Base-by-base conservation (phyloP, 1,139 yeast species). In the Yamadazyma friedrichii region DNA sequence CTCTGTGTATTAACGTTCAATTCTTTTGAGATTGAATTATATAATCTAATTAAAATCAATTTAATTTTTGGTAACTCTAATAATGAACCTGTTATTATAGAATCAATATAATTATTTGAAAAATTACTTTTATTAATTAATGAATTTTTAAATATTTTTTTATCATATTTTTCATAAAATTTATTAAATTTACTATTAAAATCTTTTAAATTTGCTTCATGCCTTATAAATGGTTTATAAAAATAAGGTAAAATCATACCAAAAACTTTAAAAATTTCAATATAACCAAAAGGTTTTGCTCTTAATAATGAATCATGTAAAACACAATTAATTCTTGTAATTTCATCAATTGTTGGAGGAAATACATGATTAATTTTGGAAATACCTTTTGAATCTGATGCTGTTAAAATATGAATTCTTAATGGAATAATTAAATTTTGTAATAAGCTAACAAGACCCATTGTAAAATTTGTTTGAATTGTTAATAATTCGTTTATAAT, bases 291-390 rank as follows among this genome's bases (percentile, higher is more conserved):
- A 0, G 82, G 78, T 2, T 70, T 56, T 0, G 97, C 94, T 15
- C 76, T 65, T 41, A 77, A 78, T 43, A 91, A 64, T 15, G 94
- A 79, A 52, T 86, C 95, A 49, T 85, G 76, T 44, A 88, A 78
- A 4, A 91, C 81, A 57, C 95, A 87, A 56, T 89, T 89, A 32
- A 91, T 82, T 53, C 97, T 73, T 12, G 95, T 86, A 16, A 91
- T 82, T 64, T 91, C 98, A 61, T 91, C 98, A 26, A 91, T 85
- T 0, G 98, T 91, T 1, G 97, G 97, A 2, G 98, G 97, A 56
- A 91, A 88, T 1, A 88, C 74, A 39, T 80, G 73, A 59, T 91
- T 91, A 31, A 89, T 70, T 50, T 79, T 79, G 2, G 82, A 65
- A 9, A 88, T 81, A 1, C 74, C 77, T 10, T 78, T 59, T 26